Percentiles rank a stretch among this genome's conserved stretches.
phyloP scores from a whole-genome alignment of 2,329 filamentous ascomycete species.

The Teratosphaeria epicoccoides region DNA sequence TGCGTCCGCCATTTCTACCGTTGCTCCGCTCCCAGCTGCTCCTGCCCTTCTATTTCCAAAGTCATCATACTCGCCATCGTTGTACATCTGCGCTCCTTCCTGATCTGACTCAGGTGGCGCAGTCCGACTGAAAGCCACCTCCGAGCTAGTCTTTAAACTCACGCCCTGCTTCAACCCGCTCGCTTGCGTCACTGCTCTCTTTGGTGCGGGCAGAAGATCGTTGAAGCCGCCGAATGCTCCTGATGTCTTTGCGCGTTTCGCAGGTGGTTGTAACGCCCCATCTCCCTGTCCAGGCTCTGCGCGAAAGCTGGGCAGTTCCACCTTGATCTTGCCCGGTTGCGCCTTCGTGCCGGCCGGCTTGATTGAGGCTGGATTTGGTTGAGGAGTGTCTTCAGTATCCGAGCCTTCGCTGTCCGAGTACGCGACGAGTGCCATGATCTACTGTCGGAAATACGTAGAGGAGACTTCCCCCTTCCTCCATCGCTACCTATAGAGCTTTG shows the following conservation, averaged over 20 bases:
- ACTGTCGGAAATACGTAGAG: not conserved
- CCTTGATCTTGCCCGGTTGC: slow-evolving; percentile 64
- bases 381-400: slow-evolving; percentile 34
- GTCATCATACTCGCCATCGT: slow-evolving; percentile 2
- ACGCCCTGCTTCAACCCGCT: slow-evolving; percentile 45
- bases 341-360: slow-evolving; percentile 20
- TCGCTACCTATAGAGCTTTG: not conserved
- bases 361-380: slow-evolving; percentile 19
- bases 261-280: slow-evolving; percentile 46
- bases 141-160: slow-evolving; percentile 70
- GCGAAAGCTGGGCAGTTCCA: slow-evolving; percentile 57
- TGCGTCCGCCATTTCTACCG: not conserved
- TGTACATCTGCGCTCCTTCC: slow-evolving; percentile 36
- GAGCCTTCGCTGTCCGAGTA: slow-evolving; percentile 72
- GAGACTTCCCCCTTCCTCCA: too few relatives aligned
- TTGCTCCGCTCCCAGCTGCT: not conserved
- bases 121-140: slow-evolving; percentile 68
- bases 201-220: slow-evolving; percentile 75
- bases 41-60: slow-evolving; percentile 2
- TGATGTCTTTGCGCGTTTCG: slow-evolving; percentile 58
- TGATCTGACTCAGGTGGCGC: slow-evolving; percentile 33
- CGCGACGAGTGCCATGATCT: slow-evolving; percentile 66
- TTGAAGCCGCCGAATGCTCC: slow-evolving; percentile 72
- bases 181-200: slow-evolving; percentile 35
- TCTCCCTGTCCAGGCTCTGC: slow-evolving; percentile 28